Percentiles rank a stretch among this genome's conserved stretches.
phyloP scores from a whole-genome alignment of 768 basidiomycete species.

The Tylopilus sp. region DNA sequence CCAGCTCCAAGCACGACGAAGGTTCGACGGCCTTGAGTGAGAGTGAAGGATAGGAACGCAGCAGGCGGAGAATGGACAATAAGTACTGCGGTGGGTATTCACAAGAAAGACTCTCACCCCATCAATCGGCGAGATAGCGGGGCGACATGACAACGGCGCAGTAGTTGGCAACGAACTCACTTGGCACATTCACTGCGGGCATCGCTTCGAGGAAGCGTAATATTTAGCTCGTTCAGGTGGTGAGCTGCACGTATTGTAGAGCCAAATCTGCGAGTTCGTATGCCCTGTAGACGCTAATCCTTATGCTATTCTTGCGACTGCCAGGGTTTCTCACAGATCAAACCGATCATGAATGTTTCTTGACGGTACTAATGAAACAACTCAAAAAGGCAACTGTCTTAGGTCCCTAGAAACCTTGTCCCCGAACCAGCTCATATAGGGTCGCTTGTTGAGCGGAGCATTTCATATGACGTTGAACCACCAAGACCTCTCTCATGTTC shows the following conservation, averaged over 20 bases:
- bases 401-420: background rate
- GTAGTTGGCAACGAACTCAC: conserved; percentile 6
- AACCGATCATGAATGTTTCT: no score
- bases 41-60: background rate
- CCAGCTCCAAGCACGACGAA: conserved; percentile 18
- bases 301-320: background rate
- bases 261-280: no score
- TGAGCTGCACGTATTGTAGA: no score
- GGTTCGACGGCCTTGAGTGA: background rate
- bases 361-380: background rate
- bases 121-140: background rate
- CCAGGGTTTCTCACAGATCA: background rate
- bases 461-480: background rate
- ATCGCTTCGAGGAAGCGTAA: background rate
- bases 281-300: background rate
- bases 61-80: background rate
- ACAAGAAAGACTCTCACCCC: background rate
- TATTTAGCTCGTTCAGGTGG: no score
- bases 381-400: background rate
- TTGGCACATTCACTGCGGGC: background rate
- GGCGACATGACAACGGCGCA: conserved; percentile 21
- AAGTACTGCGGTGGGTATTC: background rate
- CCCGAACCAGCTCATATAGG: background rate
- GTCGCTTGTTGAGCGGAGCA: no score
- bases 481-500: background rate